A percentile compares a stretch with the other conserved stretches of the same genome.
These are phyloP conservation scores for Aureobasidium musti DNA, from an alignment of 2,329 filamentous ascomycete genomes.

Conservation along the genomic window DNA sequence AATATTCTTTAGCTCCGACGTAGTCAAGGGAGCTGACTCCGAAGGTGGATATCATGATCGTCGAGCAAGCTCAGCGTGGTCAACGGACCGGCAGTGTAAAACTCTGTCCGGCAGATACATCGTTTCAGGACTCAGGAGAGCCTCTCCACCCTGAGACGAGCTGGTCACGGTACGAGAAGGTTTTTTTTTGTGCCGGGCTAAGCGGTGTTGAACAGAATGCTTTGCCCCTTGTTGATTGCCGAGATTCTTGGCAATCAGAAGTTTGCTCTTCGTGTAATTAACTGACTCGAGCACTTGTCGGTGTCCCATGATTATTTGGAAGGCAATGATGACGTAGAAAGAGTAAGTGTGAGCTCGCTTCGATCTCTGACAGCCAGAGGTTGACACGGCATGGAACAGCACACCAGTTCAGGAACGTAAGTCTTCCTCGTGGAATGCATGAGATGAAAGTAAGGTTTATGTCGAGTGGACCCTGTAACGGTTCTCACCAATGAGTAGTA, in stretches of 20 bases:
- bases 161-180: neutral
- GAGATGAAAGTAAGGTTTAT: neutral
- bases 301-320: too few relatives aligned
- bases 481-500: neutral
- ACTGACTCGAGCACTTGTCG: neutral
- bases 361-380: neutral
- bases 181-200: neutral
- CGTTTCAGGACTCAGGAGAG: neutral
- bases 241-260: conserved; percentile 8
- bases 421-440: neutral
- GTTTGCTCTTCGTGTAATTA: neutral
- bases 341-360: neutral
- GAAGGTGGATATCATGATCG: neutral
- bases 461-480: conserved; percentile 17
- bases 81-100: neutral
- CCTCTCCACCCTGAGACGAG: neutral
- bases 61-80: neutral
- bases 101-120: neutral
- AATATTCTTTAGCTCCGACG: neutral
- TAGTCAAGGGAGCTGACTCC: neutral
- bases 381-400: neutral
- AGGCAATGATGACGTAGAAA: too few relatives aligned
- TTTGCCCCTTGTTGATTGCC: conserved; percentile 1
- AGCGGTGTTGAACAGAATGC: neutral
- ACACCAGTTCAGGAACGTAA: neutral